A percentile compares a stretch with the other conserved stretches of the same genome.
Conservation (phyloP, 148 eudicot genomes). For the Nyssa sinensis region DNA sequence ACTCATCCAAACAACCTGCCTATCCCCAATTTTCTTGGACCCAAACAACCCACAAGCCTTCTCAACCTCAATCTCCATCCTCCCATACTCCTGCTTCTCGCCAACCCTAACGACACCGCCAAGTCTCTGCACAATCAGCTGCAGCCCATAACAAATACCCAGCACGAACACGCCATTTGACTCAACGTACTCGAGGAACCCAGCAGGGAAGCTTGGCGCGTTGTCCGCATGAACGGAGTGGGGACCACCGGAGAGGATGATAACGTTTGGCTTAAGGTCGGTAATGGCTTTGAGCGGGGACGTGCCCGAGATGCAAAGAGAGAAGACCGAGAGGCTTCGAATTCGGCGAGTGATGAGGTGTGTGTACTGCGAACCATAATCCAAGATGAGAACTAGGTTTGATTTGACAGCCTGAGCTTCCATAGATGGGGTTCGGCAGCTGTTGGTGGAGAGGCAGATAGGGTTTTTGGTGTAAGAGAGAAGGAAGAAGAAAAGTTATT, state of each 20-base stretch:
- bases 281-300: slow-evolving; percentile 72
- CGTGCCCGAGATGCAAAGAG: slow-evolving; percentile 93
- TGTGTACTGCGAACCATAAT: slow-evolving; percentile 92
- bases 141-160: slow-evolving; percentile 91
- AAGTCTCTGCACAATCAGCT: slow-evolving; percentile 71
- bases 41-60: slow-evolving; percentile 54
- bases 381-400: slow-evolving; percentile 71
- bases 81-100: slow-evolving; percentile 89
- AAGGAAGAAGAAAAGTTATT: not conserved
- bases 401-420: slow-evolving; percentile 61
- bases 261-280: slow-evolving; percentile 66
- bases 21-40: slow-evolving; percentile 50
- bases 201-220: slow-evolving; percentile 75
- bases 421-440: slow-evolving; percentile 30
- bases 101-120: slow-evolving; percentile 75
- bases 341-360: slow-evolving; percentile 91
- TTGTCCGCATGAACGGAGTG: slow-evolving; percentile 80
- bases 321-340: slow-evolving; percentile 66
- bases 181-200: slow-evolving; percentile 73
- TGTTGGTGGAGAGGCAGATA: not conserved
- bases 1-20: slow-evolving; percentile 95
- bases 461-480: slow-evolving; percentile 25
- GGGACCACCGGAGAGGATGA: slow-evolving; percentile 96
- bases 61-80: slow-evolving; percentile 81
- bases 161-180: slow-evolving; percentile 57